Evolutionary conservation across 345 rosid species (phyloP).

Genomic region (Alliaria petiolata): DNA sequence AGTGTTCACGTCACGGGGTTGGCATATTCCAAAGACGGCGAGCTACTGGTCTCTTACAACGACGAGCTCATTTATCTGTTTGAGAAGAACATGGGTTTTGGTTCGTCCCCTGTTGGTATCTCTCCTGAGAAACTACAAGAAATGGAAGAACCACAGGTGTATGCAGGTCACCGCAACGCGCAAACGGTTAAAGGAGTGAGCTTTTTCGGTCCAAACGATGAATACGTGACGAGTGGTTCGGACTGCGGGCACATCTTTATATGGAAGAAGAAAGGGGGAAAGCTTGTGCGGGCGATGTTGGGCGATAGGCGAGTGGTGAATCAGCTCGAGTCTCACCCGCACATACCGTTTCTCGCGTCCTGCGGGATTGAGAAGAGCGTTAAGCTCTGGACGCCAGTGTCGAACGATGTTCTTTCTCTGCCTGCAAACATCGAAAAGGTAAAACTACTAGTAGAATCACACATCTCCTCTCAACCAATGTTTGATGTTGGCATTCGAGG

Average conservation of each 20-base stretch:
- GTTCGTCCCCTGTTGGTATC: slow-evolving; percentile 37
- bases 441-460: not conserved
- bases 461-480: not conserved
- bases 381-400: slow-evolving; percentile 53
- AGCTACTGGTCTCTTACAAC: slow-evolving; percentile 56
- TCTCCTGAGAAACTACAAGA: slow-evolving; percentile 31
- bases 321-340: slow-evolving; percentile 56
- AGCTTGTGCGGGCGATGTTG: slow-evolving; percentile 48
- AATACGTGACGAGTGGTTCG: slow-evolving; percentile 57
- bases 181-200: slow-evolving; percentile 58
- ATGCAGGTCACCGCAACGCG: slow-evolving; percentile 54
- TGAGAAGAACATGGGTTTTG: slow-evolving; percentile 49
- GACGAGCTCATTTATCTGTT: slow-evolving; percentile 57
- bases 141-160: slow-evolving; percentile 44
- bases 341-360: slow-evolving; percentile 44
- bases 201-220: slow-evolving; percentile 62
- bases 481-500: too few relatives aligned
- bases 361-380: slow-evolving; percentile 57
- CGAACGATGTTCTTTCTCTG: slow-evolving; percentile 32
- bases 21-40: slow-evolving; percentile 51
- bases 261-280: slow-evolving; percentile 57
- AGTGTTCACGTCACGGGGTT: slow-evolving; percentile 51
- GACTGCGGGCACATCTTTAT: slow-evolving; percentile 65
- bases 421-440: slow-evolving; percentile 50
- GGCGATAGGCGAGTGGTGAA: slow-evolving; percentile 57